Conservation (phyloP, 1,139 yeast genomes). For the Pichia sp. region DNA sequence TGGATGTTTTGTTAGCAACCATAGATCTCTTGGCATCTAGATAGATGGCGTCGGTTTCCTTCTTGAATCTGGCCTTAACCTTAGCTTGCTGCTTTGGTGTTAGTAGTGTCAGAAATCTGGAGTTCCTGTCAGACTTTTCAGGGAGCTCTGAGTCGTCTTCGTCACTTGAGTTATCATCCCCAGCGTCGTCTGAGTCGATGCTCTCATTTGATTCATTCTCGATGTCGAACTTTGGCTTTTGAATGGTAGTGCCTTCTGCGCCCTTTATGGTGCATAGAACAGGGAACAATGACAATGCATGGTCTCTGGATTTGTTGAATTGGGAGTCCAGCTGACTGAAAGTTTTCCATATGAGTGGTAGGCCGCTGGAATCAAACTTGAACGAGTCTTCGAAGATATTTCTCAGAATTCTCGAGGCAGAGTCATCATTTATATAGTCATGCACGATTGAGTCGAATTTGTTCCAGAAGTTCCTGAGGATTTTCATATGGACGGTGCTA, state of each 20-base stretch:
- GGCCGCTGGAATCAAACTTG: conserved; percentile 70
- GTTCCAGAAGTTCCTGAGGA: conserved; percentile 61
- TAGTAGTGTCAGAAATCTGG: conserved; percentile 56
- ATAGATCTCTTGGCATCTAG: conserved; percentile 81
- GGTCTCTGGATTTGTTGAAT: conserved; percentile 54
- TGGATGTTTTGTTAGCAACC: conserved; percentile 63
- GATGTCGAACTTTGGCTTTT: conserved; percentile 53
- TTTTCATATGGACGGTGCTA: conserved; percentile 36
- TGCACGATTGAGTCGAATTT: conserved; percentile 54
- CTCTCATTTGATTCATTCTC: conserved; percentile 37
- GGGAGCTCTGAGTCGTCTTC: conserved; percentile 30
- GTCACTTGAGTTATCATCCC: conserved; percentile 31
- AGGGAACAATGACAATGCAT: conserved; percentile 58
- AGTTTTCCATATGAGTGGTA: conserved; percentile 79
- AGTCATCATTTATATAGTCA: conserved; percentile 57
- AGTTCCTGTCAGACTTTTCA: conserved; percentile 39
- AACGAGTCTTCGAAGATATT: conserved; percentile 77
- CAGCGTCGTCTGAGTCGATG: conserved; percentile 36
- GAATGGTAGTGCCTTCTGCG: conserved; percentile 44
- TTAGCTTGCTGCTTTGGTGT: conserved; percentile 53
- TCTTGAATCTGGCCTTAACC: conserved; percentile 59
- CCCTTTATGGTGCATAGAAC: conserved; percentile 45
- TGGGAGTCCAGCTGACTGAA: conserved; percentile 66
- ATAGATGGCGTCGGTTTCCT: conserved; percentile 74
- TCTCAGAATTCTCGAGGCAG: conserved; percentile 51